Evolutionary conservation across 352 stramenopile species (phyloP).

Genomic region (Phytophthora sp.): DNA sequence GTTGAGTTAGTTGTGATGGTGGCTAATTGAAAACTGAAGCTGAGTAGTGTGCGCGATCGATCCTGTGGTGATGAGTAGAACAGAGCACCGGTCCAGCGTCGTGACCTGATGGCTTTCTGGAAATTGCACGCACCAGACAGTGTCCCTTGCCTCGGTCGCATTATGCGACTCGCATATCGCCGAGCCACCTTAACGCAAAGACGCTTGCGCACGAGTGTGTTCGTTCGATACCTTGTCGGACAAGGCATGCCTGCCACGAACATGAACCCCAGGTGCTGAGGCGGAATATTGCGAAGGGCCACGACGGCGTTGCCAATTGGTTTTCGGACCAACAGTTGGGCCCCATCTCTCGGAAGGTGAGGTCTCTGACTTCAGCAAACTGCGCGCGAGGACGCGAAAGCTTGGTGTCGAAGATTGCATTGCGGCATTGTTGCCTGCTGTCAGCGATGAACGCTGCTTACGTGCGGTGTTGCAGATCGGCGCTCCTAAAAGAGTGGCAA

Average conservation of each 20-base stretch:
- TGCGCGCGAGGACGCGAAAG: slow-evolving; percentile 9
- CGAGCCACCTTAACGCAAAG: neutral
- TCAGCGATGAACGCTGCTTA: too few relatives aligned
- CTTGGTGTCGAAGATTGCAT: slow-evolving; percentile 19
- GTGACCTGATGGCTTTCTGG: slow-evolving; percentile 20
- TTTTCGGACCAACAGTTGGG: slow-evolving; percentile 15
- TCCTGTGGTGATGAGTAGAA: slow-evolving; percentile 12
- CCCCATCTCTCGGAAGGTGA: slow-evolving; percentile 3
- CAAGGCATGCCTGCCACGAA: slow-evolving; percentile 20
- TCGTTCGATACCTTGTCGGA: too few relatives aligned
- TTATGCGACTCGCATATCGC: too few relatives aligned
- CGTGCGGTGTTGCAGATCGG: neutral
- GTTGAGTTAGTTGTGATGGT: too few relatives aligned
- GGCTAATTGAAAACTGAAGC: slow-evolving; percentile 16
- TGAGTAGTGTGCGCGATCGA: too few relatives aligned
- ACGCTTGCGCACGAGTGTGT: slow-evolving; percentile 15
- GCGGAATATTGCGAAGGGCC: slow-evolving; percentile 24
- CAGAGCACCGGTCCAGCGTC: slow-evolving; percentile 6
- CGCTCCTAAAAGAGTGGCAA: too few relatives aligned
- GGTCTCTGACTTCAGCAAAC: slow-evolving; percentile 11
- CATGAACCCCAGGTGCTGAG: slow-evolving; percentile 21
- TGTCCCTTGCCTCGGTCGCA: slow-evolving; percentile 24
- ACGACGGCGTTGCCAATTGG: slow-evolving; percentile 13
- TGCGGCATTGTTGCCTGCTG: slow-evolving; percentile 23
- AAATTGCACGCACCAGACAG: slow-evolving; percentile 10